These are phyloP conservation scores for Chaetomium globosum DNA, from an alignment of 2,329 filamentous ascomycete genomes.

Conservation along the genomic window DNA sequence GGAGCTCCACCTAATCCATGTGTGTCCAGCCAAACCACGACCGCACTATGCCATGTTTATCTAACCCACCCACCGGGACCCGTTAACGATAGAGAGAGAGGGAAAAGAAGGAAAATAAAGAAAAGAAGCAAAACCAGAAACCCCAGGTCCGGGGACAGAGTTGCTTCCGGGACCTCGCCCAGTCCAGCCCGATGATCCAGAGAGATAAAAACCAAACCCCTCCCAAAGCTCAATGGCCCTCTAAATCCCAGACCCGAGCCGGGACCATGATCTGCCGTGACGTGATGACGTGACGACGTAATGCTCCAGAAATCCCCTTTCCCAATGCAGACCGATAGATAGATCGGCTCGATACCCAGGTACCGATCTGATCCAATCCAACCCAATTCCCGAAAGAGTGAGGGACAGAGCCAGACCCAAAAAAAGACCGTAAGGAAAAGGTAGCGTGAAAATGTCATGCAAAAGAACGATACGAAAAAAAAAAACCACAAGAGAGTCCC, in stretches of 20 bases:
- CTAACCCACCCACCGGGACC: neutral
- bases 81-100: conserved; percentile 21
- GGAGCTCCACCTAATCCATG: conserved; percentile 6
- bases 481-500: neutral
- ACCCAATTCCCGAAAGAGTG: neutral
- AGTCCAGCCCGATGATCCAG: conserved; percentile 5
- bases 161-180: conserved; percentile 2
- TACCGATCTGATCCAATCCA: conserved; percentile 14
- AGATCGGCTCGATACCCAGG: neutral
- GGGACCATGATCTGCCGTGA: conserved; percentile 8
- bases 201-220: neutral
- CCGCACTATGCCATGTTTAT: conserved; percentile 3
- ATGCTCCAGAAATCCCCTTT: conserved; percentile 7
- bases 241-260: conserved; percentile 3
- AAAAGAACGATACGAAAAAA: conserved; percentile 9
- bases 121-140: conserved; percentile 10
- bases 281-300: neutral
- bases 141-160: neutral
- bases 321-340: conserved; percentile 5
- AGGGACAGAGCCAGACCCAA: neutral
- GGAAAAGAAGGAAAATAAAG: neutral
- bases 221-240: neutral
- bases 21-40: neutral
- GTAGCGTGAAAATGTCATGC: neutral
- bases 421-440: conserved; percentile 18